phyloP scores from a whole-genome alignment of 1,284 basidiomycete species.

The Lentinula novae-zelandiae region DNA sequence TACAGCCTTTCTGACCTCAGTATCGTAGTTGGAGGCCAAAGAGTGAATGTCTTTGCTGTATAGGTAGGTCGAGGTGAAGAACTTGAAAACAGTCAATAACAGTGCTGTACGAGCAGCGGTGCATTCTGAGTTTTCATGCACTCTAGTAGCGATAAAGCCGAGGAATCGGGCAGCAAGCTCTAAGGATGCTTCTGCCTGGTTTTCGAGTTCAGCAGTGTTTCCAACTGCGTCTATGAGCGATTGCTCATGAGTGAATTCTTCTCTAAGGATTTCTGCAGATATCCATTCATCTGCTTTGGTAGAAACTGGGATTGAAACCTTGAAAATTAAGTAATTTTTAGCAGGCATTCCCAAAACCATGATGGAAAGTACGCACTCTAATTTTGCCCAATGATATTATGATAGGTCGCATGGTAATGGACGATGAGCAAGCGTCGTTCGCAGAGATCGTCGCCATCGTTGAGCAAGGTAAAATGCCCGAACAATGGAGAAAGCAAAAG shows the following conservation, averaged over 20 bases:
- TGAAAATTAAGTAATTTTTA: slow-evolving; percentile 25
- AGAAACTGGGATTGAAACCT: slow-evolving; percentile 85
- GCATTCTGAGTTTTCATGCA: slow-evolving; percentile 51
- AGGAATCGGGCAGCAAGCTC: slow-evolving; percentile 82
- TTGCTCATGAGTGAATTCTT: slow-evolving; percentile 77
- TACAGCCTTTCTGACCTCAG: slow-evolving; percentile 73
- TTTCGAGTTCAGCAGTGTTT: slow-evolving; percentile 48
- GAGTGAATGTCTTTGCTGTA: slow-evolving; percentile 75
- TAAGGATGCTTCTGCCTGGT: slow-evolving; percentile 59
- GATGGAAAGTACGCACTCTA: slow-evolving; percentile 52
- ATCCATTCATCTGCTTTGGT: slow-evolving; percentile 81
- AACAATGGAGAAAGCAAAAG: background rate
- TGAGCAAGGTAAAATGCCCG: slow-evolving; percentile 4
- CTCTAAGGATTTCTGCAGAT: slow-evolving; percentile 81
- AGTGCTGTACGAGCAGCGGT: slow-evolving; percentile 60
- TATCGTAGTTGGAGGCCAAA: slow-evolving; percentile 72
- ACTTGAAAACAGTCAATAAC: slow-evolving; percentile 68
- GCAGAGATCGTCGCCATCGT: slow-evolving; percentile 12
- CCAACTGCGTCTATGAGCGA: slow-evolving; percentile 51
- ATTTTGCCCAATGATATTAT: slow-evolving; percentile 55
- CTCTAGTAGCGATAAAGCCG: slow-evolving; percentile 62
- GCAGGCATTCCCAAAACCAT: slow-evolving; percentile 17
- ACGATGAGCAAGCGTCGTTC: slow-evolving; percentile 6
- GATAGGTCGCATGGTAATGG: slow-evolving; percentile 60
- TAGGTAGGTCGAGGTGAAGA: slow-evolving; percentile 81